phyloP scores from a whole-genome alignment of 371 early-diverging fungal genomes.

The Mucor ambiguus region DNA sequence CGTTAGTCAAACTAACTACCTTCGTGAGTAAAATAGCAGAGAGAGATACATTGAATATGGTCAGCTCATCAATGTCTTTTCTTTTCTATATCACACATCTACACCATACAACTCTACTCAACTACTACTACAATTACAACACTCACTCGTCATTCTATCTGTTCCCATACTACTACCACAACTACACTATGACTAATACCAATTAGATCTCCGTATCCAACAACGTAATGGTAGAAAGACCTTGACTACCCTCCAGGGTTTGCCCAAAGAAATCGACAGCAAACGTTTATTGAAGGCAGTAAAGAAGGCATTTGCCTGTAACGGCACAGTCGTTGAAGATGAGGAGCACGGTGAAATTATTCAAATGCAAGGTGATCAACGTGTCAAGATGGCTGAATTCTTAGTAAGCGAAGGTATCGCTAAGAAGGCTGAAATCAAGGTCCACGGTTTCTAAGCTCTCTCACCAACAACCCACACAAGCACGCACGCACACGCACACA shows the following conservation, averaged over 20 bases:
- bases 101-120: not conserved
- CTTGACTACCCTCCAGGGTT: conserved; percentile 91
- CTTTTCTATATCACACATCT: not conserved
- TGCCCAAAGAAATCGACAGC: conserved; percentile 83
- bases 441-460: conserved; percentile 89
- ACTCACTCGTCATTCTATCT: not conserved
- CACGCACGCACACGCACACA: too few relatives aligned
- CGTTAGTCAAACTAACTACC: conserved; percentile 55
- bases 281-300: conserved; percentile 91
- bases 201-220: conserved; percentile 91
- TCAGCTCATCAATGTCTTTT: conserved; percentile 12
- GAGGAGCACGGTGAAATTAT: conserved; percentile 89
- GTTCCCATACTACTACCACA: not conserved
- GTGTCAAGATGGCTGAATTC: conserved; percentile 79
- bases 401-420: conserved; percentile 76
- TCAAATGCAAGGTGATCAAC: conserved; percentile 96
- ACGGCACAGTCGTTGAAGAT: conserved; percentile 92
- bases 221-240: conserved; percentile 97
- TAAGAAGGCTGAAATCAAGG: conserved; percentile 81
- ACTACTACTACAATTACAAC: not conserved
- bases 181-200: conserved; percentile 21
- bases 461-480: too few relatives aligned
- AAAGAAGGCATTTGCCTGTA: conserved; percentile 96
- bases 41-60: conserved; percentile 12
- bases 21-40: conserved; percentile 64